Evolutionary conservation across 257 asterid genomes (phyloP).

Genomic region (Capsicum pubescens): DNA sequence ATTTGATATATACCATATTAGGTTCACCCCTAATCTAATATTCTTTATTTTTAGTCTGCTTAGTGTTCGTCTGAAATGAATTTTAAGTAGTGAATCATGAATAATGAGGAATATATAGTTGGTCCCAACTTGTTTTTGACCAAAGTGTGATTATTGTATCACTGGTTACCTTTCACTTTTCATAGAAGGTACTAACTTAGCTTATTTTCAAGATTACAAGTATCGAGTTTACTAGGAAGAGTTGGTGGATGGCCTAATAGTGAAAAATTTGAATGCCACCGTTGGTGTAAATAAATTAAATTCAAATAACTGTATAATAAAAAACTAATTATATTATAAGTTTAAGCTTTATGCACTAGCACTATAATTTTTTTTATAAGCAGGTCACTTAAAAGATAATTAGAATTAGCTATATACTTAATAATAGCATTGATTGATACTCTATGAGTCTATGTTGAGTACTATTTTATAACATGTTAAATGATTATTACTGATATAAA

Average conservation of each 20-base stretch:
- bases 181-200: too few relatives aligned
- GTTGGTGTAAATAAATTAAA: background rate
- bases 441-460: background rate
- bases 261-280: background rate
- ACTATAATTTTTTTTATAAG: background rate
- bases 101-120: background rate
- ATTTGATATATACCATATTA: too few relatives aligned
- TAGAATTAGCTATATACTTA: background rate
- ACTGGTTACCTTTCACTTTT: background rate
- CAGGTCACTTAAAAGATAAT: background rate
- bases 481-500: too few relatives aligned
- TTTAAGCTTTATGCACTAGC: background rate
- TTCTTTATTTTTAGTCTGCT: too few relatives aligned
- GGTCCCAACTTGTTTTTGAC: rapidly evolving
- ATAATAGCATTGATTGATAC: background rate
- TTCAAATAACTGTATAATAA: background rate
- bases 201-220: background rate
- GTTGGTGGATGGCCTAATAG: background rate
- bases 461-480: too few relatives aligned
- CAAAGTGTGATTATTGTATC: background rate
- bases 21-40: too few relatives aligned
- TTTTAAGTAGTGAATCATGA: too few relatives aligned
- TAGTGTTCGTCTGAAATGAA: too few relatives aligned
- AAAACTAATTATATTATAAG: background rate
- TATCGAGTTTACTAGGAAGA: background rate